These are phyloP conservation scores for Arthrobotrys entomopaga DNA, from an alignment of 2,329 filamentous ascomycete genomes.

Conservation along the genomic window DNA sequence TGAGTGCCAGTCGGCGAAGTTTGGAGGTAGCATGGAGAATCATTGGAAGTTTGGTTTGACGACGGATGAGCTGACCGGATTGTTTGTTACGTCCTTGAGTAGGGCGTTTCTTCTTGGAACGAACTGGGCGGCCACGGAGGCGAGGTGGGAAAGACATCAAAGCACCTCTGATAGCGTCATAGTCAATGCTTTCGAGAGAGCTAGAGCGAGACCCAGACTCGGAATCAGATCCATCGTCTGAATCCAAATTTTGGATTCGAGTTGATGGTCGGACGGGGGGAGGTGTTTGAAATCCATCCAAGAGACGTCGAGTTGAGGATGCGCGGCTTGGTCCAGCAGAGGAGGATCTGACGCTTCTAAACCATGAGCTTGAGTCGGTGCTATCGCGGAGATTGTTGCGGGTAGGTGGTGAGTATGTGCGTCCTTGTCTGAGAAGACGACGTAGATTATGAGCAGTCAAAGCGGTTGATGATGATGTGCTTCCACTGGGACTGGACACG, in stretches of 20 bases:
- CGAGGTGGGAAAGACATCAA: too few relatives aligned
- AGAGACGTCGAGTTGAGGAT: not conserved
- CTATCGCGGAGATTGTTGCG: not conserved
- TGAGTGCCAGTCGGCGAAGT: not conserved
- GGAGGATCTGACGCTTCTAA: not conserved
- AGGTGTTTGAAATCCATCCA: not conserved
- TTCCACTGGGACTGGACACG: too few relatives aligned
- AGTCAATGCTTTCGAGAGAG: too few relatives aligned
- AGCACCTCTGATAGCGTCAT: too few relatives aligned
- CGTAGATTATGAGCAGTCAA: not conserved
- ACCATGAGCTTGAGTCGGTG: not conserved
- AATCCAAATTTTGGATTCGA: not conserved
- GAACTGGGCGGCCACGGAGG: too few relatives aligned
- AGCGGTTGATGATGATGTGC: too few relatives aligned
- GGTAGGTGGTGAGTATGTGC: conserved; percentile 1
- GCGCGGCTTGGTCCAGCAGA: not conserved
- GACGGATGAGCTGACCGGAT: conserved; percentile 3
- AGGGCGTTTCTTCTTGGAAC: too few relatives aligned
- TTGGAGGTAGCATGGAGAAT: conserved; percentile 1
- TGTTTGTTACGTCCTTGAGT: not conserved
- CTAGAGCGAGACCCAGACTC: too few relatives aligned
- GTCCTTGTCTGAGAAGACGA: conserved; percentile 24
- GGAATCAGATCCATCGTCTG: not conserved
- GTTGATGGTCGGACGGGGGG: not conserved
- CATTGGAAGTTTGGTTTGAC: conserved; percentile 21